A percentile compares a stretch with the other conserved stretches of the same genome.
phyloP scores from a whole-genome alignment of 2,329 filamentous ascomycete species.

The Botrytis aclada region DNA sequence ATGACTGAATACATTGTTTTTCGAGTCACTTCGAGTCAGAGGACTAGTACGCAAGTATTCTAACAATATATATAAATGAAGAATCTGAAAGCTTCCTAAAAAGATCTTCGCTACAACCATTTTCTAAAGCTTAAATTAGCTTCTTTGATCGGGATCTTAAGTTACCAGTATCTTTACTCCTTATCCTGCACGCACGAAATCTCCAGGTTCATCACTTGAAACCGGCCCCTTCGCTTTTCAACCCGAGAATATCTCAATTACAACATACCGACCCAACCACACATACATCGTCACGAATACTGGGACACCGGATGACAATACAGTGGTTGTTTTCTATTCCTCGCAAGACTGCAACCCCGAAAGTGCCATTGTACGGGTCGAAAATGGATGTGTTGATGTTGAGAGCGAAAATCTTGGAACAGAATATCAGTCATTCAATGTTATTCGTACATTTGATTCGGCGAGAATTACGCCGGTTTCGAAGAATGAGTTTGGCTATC shows the following conservation, averaged over 20 bases:
- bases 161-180: not conserved
- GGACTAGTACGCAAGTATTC: not conserved
- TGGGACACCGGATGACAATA: conserved; percentile 7
- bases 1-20: not conserved
- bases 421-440: conserved; percentile 7
- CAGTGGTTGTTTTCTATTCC: conserved; percentile 7
- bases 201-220: not conserved
- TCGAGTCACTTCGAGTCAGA: not conserved
- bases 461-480: conserved; percentile 6
- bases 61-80: not conserved
- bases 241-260: rapidly evolving
- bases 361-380: conserved; percentile 11
- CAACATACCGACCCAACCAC: not conserved
- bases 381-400: not conserved
- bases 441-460: not conserved
- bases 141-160: not conserved
- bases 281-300: not conserved
- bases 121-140: not conserved
- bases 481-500: conserved; percentile 9
- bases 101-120: not conserved
- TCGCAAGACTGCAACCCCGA: conserved; percentile 5
- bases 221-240: not conserved
- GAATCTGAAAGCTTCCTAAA: not conserved
- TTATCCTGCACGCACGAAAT: not conserved
- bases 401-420: not conserved